Percentiles rank a stretch among this genome's conserved stretches.
Evolutionary conservation across 2,329 filamentous ascomycete species (phyloP).

Genomic region (Aspergillus jensenii): DNA sequence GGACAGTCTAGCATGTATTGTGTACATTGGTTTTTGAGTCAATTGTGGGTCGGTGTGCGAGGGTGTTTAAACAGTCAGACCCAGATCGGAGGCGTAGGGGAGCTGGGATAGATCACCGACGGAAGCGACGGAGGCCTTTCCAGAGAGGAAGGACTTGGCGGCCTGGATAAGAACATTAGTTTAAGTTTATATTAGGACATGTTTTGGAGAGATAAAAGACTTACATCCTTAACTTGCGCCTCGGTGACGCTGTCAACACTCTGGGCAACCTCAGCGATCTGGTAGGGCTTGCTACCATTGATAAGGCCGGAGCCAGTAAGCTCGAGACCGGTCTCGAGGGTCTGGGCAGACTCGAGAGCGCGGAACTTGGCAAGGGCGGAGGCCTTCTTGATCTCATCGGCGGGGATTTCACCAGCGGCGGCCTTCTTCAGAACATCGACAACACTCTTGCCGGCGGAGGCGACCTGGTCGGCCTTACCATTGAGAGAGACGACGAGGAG

Average conservation of each 20-base stretch:
- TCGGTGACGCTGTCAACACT: conserved; percentile 76
- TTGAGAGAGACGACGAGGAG: conserved; percentile 80
- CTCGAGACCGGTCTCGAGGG: conserved; percentile 73
- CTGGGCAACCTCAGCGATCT: conserved; percentile 78
- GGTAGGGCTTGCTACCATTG: conserved; percentile 76
- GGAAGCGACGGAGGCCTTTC: conserved; percentile 83
- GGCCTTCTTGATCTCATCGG: conserved; percentile 89
- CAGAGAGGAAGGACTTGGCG: conserved; percentile 82
- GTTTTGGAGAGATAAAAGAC: conserved; percentile 33
- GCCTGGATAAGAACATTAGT: conserved; percentile 55
- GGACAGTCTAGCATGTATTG: conserved; percentile 37
- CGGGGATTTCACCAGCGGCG: conserved; percentile 70
- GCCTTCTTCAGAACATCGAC: conserved; percentile 82
- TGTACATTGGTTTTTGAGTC: conserved; percentile 26
- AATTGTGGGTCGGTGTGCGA: neutral
- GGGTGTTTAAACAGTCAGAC: conserved; percentile 77
- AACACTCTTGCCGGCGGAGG: conserved; percentile 70
- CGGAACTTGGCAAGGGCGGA: conserved; percentile 91
- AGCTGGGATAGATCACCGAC: conserved; percentile 90
- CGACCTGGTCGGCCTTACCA: conserved; percentile 71
- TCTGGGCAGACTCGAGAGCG: conserved; percentile 78
- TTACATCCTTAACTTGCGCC: conserved; percentile 81
- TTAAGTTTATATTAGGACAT: neutral
- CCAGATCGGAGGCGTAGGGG: conserved; percentile 91
- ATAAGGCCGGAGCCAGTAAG: conserved; percentile 82